These are phyloP conservation scores for Dillenia suffruticosa DNA, from an alignment of 164 flowering plant species.

Conservation along the genomic window DNA sequence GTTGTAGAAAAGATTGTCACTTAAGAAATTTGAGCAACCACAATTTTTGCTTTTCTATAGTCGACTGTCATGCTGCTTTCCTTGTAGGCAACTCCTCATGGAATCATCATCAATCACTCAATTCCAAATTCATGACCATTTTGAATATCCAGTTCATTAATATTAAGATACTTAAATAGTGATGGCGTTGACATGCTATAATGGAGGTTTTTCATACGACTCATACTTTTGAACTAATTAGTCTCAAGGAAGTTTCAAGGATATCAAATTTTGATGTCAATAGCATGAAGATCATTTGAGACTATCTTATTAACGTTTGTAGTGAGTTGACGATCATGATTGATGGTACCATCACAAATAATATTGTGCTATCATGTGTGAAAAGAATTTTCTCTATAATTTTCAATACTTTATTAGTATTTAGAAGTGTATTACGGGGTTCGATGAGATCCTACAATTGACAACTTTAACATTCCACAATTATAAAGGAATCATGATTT, in stretches of 20 bases:
- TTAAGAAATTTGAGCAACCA: no score
- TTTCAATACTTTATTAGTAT: not conserved
- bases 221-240: no score
- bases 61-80: no score
- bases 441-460: not conserved
- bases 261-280: slow-evolving; percentile 12
- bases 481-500: no score
- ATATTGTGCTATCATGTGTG: not conserved
- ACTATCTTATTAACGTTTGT: slow-evolving; percentile 10
- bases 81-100: no score
- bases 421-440: not conserved
- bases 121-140: no score
- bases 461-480: not conserved
- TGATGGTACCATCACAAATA: not conserved
- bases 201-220: slow-evolving; percentile 3
- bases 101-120: no score
- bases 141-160: not conserved
- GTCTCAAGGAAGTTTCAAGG: slow-evolving; percentile 1
- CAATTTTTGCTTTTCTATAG: no score
- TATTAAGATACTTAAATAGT: slow-evolving; percentile 6
- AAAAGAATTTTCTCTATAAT: not conserved
- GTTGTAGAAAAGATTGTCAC: no score
- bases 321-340: slow-evolving; percentile 6
- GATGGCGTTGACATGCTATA: not conserved
- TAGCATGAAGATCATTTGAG: slow-evolving; percentile 1